Percentiles rank a stretch among this genome's conserved stretches.
phyloP scores from a whole-genome alignment of 2,329 filamentous ascomycete species.

The Albophoma yamanashiensis region DNA sequence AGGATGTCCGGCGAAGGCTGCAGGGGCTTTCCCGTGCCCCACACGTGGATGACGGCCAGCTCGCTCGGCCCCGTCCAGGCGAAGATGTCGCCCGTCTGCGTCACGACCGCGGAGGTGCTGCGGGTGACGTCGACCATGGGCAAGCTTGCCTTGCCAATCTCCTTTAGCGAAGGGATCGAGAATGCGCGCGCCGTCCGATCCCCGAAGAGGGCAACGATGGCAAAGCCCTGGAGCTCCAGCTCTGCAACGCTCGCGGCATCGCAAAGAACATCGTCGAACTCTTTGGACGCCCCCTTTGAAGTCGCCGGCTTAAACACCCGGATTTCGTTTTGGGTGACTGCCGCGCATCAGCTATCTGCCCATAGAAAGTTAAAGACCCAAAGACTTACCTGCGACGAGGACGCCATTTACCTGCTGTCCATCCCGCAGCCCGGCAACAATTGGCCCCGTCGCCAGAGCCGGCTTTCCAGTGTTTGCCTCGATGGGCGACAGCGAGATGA shows the following conservation, averaged over 20 bases:
- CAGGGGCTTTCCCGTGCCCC: constrained; percentile 61
- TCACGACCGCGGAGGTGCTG: constrained; percentile 59
- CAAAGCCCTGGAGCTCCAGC: constrained; percentile 64
- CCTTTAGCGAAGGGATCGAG: constrained; percentile 78
- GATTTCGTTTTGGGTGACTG: constrained; percentile 60
- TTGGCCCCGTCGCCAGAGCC: constrained; percentile 62
- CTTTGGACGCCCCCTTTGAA: constrained; percentile 83
- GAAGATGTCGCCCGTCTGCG: constrained; percentile 69
- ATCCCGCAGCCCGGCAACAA: constrained; percentile 66
- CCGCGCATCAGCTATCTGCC: constrained; percentile 13
- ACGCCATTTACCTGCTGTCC: constrained; percentile 71
- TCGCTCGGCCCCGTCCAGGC: constrained; percentile 86
- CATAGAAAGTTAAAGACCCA: too few species aligned
- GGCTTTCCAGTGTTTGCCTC: constrained; percentile 65
- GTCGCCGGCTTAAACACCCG: constrained; percentile 79
- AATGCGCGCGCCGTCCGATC: constrained; percentile 73
- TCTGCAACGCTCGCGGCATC: constrained; percentile 70
- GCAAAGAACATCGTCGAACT: constrained; percentile 75
- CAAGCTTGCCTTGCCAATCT: constrained; percentile 61
- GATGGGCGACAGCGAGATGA: constrained; percentile 73
- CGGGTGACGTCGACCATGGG: constrained; percentile 64
- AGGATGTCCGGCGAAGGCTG: constrained; percentile 60
- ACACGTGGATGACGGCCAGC: constrained; percentile 71
- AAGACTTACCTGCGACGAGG: constrained; percentile 56
- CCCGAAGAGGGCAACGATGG: constrained; percentile 74